Percentiles rank a stretch among this genome's conserved stretches.
These are phyloP conservation scores for Rhynchospora pubera DNA, from an alignment of 176 grass and related monocot genomes.

Conservation along the genomic window DNA sequence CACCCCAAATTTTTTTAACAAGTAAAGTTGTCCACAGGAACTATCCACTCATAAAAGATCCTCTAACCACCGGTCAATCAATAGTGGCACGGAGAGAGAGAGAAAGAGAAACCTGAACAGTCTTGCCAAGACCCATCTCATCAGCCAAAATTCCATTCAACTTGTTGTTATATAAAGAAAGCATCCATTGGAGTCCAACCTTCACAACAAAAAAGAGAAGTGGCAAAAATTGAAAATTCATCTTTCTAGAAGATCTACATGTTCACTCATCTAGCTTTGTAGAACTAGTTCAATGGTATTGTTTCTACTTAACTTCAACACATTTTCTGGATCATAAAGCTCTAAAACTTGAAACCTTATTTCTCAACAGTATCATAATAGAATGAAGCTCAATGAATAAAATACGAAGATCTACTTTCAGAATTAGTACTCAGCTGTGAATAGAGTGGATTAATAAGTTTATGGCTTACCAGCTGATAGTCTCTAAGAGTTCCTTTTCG, in stretches of 20 bases:
- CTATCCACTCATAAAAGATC: not conserved
- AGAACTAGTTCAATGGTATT: not conserved
- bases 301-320: not conserved
- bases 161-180: slow-evolving; percentile 99
- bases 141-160: slow-evolving; percentile 99
- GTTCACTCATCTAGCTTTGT: slow-evolving; percentile 6
- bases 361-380: not conserved
- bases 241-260: not conserved
- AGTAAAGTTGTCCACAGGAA: not conserved
- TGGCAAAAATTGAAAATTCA: not conserved
- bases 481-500: slow-evolving; percentile 89
- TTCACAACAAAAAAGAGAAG: slow-evolving; percentile 26
- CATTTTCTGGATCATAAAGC: not conserved
- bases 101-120: slow-evolving; percentile 74
- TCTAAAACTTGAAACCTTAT: not conserved
- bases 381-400: not conserved
- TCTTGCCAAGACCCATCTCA: slow-evolving; percentile 99
- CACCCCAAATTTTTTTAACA: slow-evolving; percentile 10
- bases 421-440: not conserved
- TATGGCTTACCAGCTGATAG: slow-evolving; percentile 79
- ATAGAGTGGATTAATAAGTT: slow-evolving; percentile 9
- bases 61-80: not conserved
- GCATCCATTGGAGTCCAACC: slow-evolving; percentile 99
- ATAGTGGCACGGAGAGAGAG: not conserved
- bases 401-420: not conserved